A percentile compares a stretch with the other conserved stretches of the same genome.
Conservation (phyloP, 1,139 yeast genomes). For the Hyphopichia buzzinii region DNA sequence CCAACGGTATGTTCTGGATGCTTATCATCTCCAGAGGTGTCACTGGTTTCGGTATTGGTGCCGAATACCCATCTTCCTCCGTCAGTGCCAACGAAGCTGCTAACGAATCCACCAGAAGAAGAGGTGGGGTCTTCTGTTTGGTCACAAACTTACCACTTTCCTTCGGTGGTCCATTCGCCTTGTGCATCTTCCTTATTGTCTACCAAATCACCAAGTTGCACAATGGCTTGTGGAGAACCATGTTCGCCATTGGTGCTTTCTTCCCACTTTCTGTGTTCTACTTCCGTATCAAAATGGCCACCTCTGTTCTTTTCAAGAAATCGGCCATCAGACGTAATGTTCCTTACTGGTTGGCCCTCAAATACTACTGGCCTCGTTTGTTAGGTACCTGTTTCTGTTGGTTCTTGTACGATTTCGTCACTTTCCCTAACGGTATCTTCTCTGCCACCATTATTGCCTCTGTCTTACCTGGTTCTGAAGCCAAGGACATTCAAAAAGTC, state of each 20-base stretch:
- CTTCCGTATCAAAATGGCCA: constrained; percentile 69
- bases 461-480: constrained; percentile 28
- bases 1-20: constrained; percentile 65
- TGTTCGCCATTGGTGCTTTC: constrained; percentile 71
- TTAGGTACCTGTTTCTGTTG: constrained; percentile 46
- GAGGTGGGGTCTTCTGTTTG: constrained; percentile 64
- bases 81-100: constrained; percentile 74
- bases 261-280: constrained; percentile 75
- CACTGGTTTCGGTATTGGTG: constrained; percentile 75
- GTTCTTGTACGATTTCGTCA: constrained; percentile 53
- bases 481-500: constrained; percentile 30
- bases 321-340: constrained; percentile 43
- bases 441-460: constrained; percentile 44
- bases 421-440: constrained; percentile 52
- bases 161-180: constrained; percentile 78
- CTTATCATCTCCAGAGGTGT: constrained; percentile 63
- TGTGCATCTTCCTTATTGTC: constrained; percentile 64
- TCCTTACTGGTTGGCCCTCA: constrained; percentile 48
- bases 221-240: constrained; percentile 68
- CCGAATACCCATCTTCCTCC: constrained; percentile 72
- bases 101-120: constrained; percentile 54
- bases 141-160: constrained; percentile 73
- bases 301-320: constrained; percentile 51
- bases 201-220: constrained; percentile 53
- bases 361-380: constrained; percentile 46